Evolutionary conservation across 2,329 filamentous ascomycete genomes (phyloP).

Genomic region (Lecanicillium sp.): DNA sequence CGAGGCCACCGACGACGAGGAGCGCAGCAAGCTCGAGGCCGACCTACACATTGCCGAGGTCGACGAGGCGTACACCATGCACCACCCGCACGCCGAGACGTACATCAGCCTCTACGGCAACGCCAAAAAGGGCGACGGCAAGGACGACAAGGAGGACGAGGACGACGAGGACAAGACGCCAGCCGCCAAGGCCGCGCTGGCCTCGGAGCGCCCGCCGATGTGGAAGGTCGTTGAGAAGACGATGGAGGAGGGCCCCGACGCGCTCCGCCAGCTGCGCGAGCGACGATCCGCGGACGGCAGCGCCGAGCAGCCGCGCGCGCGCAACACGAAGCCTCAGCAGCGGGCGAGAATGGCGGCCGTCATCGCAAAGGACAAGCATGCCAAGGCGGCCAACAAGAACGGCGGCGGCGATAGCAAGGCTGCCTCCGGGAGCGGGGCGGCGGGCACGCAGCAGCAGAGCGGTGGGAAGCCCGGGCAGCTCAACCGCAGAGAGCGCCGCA

Average conservation of each 20-base stretch:
- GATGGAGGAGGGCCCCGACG: slow-evolving; percentile 48
- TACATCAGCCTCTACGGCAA: slow-evolving; percentile 61
- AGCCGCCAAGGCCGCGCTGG: slow-evolving; percentile 38
- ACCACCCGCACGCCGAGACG: slow-evolving; percentile 62
- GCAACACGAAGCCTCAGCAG: neutral
- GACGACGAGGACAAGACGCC: slow-evolving; percentile 30
- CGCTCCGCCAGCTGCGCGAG: slow-evolving; percentile 51
- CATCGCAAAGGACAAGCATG: slow-evolving; percentile 17
- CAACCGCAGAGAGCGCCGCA: slow-evolving; percentile 32
- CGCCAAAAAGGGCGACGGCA: slow-evolving; percentile 27
- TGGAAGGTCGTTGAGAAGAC: slow-evolving; percentile 63
- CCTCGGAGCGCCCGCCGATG: slow-evolving; percentile 50
- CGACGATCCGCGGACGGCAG: slow-evolving; percentile 29
- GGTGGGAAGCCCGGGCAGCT: slow-evolving; percentile 21
- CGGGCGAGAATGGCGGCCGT: slow-evolving; percentile 11
- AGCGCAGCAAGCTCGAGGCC: slow-evolving; percentile 44
- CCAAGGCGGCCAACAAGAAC: slow-evolving; percentile 20
- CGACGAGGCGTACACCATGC: slow-evolving; percentile 69
- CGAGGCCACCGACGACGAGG: slow-evolving; percentile 43
- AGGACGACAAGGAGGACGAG: slow-evolving; percentile 33
- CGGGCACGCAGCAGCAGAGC: slow-evolving; percentile 20
- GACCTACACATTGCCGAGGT: slow-evolving; percentile 65
- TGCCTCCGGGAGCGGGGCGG: slow-evolving; percentile 2
- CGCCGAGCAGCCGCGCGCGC: neutral
- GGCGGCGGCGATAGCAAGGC: slow-evolving; percentile 20